These are phyloP conservation scores for Colletotrichum graminicola DNA, from an alignment of 2,329 filamentous ascomycete species.

Conservation along the genomic window DNA sequence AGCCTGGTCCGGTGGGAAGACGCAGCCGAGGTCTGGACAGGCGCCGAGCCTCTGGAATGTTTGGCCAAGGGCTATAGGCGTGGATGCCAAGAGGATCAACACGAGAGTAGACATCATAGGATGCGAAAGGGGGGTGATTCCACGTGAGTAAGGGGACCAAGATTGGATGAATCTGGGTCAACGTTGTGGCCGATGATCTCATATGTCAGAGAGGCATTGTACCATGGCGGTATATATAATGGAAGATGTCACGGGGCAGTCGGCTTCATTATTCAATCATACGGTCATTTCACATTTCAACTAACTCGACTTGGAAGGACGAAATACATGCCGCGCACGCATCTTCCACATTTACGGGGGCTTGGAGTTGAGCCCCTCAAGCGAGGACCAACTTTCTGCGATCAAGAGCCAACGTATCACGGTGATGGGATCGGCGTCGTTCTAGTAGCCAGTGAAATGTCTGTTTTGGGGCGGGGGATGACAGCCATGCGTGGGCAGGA, in stretches of 20 bases:
- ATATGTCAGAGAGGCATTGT: background rate
- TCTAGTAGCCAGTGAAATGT: slow-evolving; percentile 6
- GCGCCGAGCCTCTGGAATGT: slow-evolving; percentile 71
- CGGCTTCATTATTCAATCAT: background rate
- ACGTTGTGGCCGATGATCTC: slow-evolving; percentile 1
- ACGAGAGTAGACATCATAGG: slow-evolving; percentile 51
- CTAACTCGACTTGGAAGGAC: slow-evolving; percentile 39
- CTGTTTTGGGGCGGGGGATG: slow-evolving; percentile 19
- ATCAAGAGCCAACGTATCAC: slow-evolving; percentile 5
- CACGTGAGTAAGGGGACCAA: slow-evolving; percentile 1
- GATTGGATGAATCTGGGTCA: background rate
- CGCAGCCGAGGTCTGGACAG: slow-evolving; percentile 70
- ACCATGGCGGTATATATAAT: background rate
- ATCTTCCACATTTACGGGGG: background rate
- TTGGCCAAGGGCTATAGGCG: slow-evolving; percentile 62
- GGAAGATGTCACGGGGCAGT: background rate
- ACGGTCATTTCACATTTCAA: background rate
- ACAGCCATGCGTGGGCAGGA: slow-evolving; percentile 29
- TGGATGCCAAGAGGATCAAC: slow-evolving; percentile 50
- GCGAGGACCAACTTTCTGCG: background rate
- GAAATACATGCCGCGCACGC: slow-evolving; percentile 18
- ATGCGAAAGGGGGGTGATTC: slow-evolving; percentile 2
- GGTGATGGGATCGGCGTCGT: slow-evolving; percentile 26
- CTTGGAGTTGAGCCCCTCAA: background rate
- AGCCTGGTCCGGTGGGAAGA: slow-evolving; percentile 73